Conservation (phyloP, 2,329 filamentous ascomycete species). For the Trichoderma cornu-damae region DNA sequence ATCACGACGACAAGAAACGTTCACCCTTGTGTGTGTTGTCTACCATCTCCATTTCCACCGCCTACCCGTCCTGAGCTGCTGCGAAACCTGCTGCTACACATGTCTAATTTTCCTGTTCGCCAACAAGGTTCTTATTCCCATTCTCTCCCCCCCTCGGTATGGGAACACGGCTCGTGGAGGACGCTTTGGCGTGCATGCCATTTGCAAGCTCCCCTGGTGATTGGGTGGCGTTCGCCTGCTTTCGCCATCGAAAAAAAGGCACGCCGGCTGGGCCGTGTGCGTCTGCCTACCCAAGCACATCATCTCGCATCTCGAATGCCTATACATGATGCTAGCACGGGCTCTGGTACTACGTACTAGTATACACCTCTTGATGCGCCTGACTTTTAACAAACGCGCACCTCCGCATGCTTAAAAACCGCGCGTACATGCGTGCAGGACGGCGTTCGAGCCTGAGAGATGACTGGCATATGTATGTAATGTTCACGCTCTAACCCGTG, state of each 20-base stretch:
- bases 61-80: conserved; percentile 1
- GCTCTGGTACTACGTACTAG: neutral
- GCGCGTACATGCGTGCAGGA: neutral
- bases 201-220: neutral
- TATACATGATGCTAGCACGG: conserved; percentile 3
- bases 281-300: conserved; percentile 9
- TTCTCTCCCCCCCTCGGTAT: neutral
- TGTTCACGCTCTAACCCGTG: neutral
- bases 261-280: neutral
- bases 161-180: neutral
- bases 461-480: conserved; percentile 1
- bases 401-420: conserved; percentile 9
- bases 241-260: neutral
- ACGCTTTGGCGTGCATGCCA: conserved; percentile 12
- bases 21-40: conserved; percentile 13
- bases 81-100: neutral
- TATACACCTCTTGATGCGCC: neutral
- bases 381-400: neutral
- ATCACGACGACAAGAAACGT: conserved; percentile 13
- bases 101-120: conserved; percentile 1
- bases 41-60: conserved; percentile 1
- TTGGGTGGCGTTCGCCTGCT: neutral
- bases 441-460: conserved; percentile 4
- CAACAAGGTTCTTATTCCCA: neutral
- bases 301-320: conserved; percentile 11